These are phyloP conservation scores for Sabuloglossum arenarium DNA, from an alignment of 495 filamentous ascomycete species.

Conservation along the genomic window DNA sequence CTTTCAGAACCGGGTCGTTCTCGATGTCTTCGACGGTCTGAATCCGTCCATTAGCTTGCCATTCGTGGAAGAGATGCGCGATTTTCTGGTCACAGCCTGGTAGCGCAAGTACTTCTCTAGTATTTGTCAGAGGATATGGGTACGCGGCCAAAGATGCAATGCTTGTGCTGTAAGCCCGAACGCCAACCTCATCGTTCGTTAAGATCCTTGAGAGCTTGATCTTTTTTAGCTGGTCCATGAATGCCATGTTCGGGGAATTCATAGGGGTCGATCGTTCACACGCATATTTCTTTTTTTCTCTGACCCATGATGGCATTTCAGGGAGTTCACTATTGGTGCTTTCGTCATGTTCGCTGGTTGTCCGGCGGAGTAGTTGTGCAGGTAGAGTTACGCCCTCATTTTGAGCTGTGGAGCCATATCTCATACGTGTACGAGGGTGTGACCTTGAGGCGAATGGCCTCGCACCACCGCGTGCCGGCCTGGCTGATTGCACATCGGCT, in stretches of 20 bases:
- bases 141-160: conserved; percentile 76
- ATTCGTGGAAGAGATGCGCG: conserved; percentile 60
- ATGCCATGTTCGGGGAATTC: conserved; percentile 48
- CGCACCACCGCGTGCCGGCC: neutral
- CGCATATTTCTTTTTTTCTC: conserved; percentile 43
- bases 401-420: neutral
- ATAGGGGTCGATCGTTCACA: conserved; percentile 61
- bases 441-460: neutral
- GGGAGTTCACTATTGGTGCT: conserved; percentile 22
- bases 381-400: conserved; percentile 13
- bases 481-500: conserved; percentile 19
- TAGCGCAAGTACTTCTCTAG: conserved; percentile 42
- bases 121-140: conserved; percentile 34
- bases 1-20: conserved; percentile 36
- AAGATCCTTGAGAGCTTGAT: conserved; percentile 52
- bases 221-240: conserved; percentile 54
- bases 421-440: neutral
- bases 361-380: conserved; percentile 33
- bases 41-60: conserved; percentile 36
- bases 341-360: conserved; percentile 54
- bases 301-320: conserved; percentile 49
- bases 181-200: conserved; percentile 52
- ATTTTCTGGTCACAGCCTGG: conserved; percentile 74
- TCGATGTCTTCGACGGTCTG: conserved; percentile 42
- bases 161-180: conserved; percentile 70